phyloP scores from a whole-genome alignment of 139 green algal species.

The Gonium pectorale region DNA sequence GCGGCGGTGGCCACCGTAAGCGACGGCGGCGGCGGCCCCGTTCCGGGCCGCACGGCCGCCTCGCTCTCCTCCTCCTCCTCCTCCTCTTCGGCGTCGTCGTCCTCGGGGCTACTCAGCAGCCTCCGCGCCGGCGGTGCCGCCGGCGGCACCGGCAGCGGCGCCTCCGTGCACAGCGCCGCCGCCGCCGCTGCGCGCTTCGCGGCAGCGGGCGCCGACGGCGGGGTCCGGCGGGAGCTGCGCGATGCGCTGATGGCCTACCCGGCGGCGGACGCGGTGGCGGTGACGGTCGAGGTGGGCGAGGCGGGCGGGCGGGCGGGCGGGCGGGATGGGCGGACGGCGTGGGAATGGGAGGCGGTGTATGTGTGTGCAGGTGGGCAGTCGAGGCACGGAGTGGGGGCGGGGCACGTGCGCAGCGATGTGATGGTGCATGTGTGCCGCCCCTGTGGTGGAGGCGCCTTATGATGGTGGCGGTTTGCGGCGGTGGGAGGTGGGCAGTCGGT shows the following conservation, averaged over 20 bases:
- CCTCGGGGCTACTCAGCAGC: background rate
- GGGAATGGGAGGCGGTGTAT: no score
- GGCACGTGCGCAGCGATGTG: background rate
- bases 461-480: no score
- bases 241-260: constrained; percentile 11
- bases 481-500: no score
- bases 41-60: background rate
- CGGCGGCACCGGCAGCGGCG: background rate
- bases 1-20: constrained; percentile 25
- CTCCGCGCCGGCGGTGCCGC: background rate
- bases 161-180: background rate
- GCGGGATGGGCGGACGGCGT: no score
- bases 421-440: background rate
- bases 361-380: background rate
- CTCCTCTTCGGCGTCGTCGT: background rate
- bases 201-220: background rate
- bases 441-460: no score
- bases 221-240: background rate
- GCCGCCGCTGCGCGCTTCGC: background rate
- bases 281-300: background rate
- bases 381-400: background rate
- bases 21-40: background rate
- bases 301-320: background rate
- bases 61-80: background rate
- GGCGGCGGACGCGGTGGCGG: background rate